phyloP scores from a whole-genome alignment of 2,329 filamentous ascomycete genomes.

The Penicillium freii region DNA sequence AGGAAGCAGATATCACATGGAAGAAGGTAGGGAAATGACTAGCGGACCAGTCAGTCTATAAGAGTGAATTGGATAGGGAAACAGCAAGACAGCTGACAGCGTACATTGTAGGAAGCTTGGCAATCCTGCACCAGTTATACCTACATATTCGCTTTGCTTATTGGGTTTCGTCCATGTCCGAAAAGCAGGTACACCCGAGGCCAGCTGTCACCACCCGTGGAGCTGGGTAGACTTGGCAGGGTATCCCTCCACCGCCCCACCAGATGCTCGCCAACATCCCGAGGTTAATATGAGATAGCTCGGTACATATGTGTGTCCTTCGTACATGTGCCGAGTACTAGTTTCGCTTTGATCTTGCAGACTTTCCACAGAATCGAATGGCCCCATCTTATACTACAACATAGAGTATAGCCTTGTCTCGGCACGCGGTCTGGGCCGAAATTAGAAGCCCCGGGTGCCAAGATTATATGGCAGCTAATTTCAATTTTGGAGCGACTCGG shows the following conservation, averaged over 20 bases:
- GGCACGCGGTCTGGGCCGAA: neutral
- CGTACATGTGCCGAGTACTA: neutral
- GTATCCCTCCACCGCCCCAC: neutral
- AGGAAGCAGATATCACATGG: neutral
- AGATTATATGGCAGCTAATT: neutral
- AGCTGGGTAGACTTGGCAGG: too few species aligned
- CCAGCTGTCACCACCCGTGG: neutral
- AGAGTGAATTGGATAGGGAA: neutral
- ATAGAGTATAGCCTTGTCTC: neutral
- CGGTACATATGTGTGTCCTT: too few species aligned
- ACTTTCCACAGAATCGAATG: neutral
- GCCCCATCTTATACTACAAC: neutral
- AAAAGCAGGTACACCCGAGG: neutral
- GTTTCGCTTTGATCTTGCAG: neutral
- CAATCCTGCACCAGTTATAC: neutral
- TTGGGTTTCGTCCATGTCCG: neutral
- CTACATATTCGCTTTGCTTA: neutral
- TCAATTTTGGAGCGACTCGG: too few species aligned
- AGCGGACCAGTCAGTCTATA: neutral
- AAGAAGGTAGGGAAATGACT: neutral
- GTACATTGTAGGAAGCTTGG: neutral
- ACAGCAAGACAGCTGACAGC: neutral
- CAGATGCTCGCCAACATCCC: neutral
- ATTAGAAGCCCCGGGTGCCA: neutral
- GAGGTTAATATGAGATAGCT: neutral